Evolutionary conservation across 805 yeast genomes (phyloP).

Genomic region (Ogataea paradorogensis): DNA sequence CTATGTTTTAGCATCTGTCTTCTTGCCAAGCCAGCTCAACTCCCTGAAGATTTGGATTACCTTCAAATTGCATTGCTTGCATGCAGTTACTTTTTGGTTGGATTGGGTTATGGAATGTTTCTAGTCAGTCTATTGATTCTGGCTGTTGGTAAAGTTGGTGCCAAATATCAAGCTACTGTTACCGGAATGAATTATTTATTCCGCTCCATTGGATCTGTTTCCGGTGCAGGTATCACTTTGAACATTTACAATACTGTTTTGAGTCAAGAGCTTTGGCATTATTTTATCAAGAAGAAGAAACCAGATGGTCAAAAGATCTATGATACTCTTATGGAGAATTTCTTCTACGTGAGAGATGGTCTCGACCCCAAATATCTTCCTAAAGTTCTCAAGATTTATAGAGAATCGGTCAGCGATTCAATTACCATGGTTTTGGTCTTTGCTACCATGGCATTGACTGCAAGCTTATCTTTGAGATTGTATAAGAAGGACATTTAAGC

Average conservation of each 20-base stretch:
- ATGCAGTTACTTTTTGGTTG: constrained; percentile 31
- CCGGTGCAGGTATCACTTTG: constrained; percentile 44
- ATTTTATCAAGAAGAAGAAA: constrained; percentile 26
- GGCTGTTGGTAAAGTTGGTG: constrained; percentile 43
- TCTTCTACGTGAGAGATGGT: constrained; percentile 31
- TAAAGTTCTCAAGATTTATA: constrained; percentile 31
- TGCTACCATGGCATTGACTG: constrained; percentile 23
- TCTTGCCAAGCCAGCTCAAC: constrained; percentile 25
- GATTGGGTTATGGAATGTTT: constrained; percentile 42
- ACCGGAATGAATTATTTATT: constrained; percentile 49
- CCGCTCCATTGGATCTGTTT: constrained; percentile 46
- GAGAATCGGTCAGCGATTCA: constrained; percentile 28
- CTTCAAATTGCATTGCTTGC: constrained; percentile 22
- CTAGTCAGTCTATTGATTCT: constrained; percentile 39
- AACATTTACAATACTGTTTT: constrained; percentile 36
- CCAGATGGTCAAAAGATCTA: constrained; percentile 26
- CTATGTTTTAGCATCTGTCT: constrained; percentile 17
- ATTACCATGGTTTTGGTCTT: constrained; percentile 25
- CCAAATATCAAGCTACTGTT: constrained; percentile 45
- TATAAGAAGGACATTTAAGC: constrained; percentile 8
- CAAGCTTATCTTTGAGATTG: constrained; percentile 24
- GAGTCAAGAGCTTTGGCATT: constrained; percentile 30
- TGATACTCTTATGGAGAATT: constrained; percentile 23
- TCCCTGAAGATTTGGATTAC: constrained; percentile 16
- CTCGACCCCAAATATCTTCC: constrained; percentile 24